phyloP scores from a whole-genome alignment of 805 yeast genomes.

The Kodamaea hsintzibuensis region DNA sequence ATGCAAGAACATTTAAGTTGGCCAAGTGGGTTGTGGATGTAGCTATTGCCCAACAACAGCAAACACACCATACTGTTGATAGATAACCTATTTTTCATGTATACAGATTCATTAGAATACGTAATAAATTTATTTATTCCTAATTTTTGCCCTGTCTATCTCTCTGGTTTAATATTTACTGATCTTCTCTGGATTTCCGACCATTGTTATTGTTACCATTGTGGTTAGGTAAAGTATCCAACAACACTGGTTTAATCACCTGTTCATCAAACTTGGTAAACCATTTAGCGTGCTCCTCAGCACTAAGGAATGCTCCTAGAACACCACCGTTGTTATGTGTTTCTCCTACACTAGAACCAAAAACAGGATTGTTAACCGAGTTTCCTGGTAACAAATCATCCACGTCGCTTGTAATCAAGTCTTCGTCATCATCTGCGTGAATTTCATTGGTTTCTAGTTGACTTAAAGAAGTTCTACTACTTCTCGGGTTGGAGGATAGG shows the following conservation, averaged over 20 bases:
- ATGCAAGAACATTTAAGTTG: conserved; percentile 62
- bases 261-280: conserved; percentile 91
- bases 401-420: conserved; percentile 32
- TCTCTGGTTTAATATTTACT: background rate
- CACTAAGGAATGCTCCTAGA: conserved; percentile 43
- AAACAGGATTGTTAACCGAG: background rate
- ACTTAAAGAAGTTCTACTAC: conserved; percentile 10
- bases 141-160: background rate
- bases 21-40: conserved; percentile 75
- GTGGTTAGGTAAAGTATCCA: conserved; percentile 47
- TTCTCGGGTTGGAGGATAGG: conserved; percentile 18
- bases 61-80: conserved; percentile 12
- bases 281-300: conserved; percentile 85
- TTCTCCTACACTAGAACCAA: conserved; percentile 1
- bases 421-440: conserved; percentile 22
- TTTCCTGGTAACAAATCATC: conserved; percentile 35
- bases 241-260: conserved; percentile 85
- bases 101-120: background rate
- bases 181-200: conserved; percentile 8
- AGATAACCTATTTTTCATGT: background rate
- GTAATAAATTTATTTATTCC: background rate
- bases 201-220: conserved; percentile 4
- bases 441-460: conserved; percentile 9
- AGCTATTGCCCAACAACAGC: conserved; percentile 52
- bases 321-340: conserved; percentile 28